Conservation (phyloP, 2,329 filamentous ascomycete species). For the Phialophora macrospora region DNA sequence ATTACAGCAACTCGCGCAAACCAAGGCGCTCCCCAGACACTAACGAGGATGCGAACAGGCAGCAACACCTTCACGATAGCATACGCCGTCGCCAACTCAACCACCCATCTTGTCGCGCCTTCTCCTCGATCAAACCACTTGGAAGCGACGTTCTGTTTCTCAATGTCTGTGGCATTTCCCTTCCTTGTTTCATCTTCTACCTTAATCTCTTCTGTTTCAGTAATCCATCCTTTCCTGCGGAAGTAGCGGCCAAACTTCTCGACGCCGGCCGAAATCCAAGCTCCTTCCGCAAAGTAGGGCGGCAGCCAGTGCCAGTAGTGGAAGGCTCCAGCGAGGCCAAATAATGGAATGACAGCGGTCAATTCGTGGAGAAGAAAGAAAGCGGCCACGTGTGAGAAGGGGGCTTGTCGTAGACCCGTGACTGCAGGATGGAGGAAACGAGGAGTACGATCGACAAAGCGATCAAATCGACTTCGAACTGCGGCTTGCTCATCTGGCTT, state of each 20-base stretch:
- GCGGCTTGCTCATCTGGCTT: conserved; percentile 24
- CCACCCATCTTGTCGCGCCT: conserved; percentile 59
- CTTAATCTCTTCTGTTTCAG: conserved; percentile 55
- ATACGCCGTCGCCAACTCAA: conserved; percentile 84
- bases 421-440: conserved; percentile 34
- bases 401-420: conserved; percentile 68
- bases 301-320: conserved; percentile 80
- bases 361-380: conserved; percentile 92
- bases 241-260: conserved; percentile 78
- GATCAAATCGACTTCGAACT: conserved; percentile 30
- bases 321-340: conserved; percentile 76
- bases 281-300: conserved; percentile 56
- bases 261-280: conserved; percentile 66
- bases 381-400: conserved; percentile 78
- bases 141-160: conserved; percentile 12
- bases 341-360: conserved; percentile 79
- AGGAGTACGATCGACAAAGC: conserved; percentile 36
- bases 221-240: conserved; percentile 79
- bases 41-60: conserved; percentile 74
- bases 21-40: conserved; percentile 90
- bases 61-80: conserved; percentile 85
- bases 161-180: conserved; percentile 21
- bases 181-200: conserved; percentile 46
- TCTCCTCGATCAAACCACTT: conserved; percentile 42
- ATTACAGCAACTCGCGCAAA: conserved; percentile 73